A percentile compares a stretch with the other conserved stretches of the same genome.
Conservation (phyloP, 768 basidiomycete genomes). For the Lanmaoa rubissima region DNA sequence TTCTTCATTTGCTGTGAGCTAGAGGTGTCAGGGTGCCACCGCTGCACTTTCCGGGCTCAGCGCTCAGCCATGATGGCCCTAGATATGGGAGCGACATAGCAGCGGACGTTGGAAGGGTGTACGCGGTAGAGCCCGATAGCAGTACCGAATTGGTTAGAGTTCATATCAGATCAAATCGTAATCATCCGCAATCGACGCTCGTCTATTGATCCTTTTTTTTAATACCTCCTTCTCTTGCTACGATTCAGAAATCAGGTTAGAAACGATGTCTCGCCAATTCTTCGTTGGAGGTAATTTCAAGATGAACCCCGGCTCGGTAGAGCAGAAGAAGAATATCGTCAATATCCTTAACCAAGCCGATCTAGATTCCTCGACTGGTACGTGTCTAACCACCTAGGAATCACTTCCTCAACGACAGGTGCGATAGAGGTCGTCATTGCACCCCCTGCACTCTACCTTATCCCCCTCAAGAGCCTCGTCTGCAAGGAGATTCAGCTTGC, state of each 20-base stretch:
- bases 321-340: slow-evolving; percentile 64
- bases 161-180: background rate
- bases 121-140: background rate
- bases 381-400: background rate
- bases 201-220: background rate
- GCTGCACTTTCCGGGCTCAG: too few species aligned
- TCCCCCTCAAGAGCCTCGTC: slow-evolving; percentile 62
- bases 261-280: slow-evolving; percentile 73
- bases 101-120: too few species aligned
- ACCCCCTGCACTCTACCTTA: slow-evolving; percentile 85
- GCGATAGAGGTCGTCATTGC: slow-evolving; percentile 86
- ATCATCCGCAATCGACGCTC: background rate
- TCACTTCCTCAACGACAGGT: slow-evolving; percentile 9
- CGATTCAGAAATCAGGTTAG: background rate
- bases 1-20: too few species aligned
- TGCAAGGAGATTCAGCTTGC: slow-evolving; percentile 73
- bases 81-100: too few species aligned
- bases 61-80: too few species aligned
- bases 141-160: background rate
- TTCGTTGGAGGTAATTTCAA: slow-evolving; percentile 99
- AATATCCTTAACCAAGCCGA: slow-evolving; percentile 73
- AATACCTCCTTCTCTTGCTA: background rate
- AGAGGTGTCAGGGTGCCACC: too few species aligned
- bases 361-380: slow-evolving; percentile 78
- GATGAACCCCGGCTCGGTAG: slow-evolving; percentile 79